These are phyloP conservation scores for Russula earlei DNA, from an alignment of 768 basidiomycete genomes.

Conservation along the genomic window DNA sequence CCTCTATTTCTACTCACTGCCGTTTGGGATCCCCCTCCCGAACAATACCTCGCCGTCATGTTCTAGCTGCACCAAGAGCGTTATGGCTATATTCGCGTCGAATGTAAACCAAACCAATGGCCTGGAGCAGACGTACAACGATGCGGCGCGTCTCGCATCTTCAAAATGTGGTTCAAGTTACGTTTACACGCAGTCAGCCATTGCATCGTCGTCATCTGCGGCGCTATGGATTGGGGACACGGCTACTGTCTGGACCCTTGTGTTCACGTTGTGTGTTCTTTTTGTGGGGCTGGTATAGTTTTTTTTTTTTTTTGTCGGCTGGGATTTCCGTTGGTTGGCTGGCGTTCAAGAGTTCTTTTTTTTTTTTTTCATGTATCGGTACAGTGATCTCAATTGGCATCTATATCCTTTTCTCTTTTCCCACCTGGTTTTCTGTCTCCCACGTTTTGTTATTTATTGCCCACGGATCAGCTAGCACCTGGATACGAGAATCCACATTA, in stretches of 20 bases:
- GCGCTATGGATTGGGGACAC: not conserved
- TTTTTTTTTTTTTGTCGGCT: not conserved
- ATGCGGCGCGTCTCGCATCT: constrained; percentile 38
- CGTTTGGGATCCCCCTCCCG: constrained; percentile 48
- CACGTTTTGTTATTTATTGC: not conserved
- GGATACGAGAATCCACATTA: too few relatives aligned
- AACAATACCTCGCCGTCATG: constrained; percentile 44
- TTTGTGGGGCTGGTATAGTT: not conserved
- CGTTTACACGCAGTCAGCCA: constrained; percentile 21
- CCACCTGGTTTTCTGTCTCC: not conserved
- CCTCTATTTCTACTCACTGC: constrained; percentile 63
- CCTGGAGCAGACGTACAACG: constrained; percentile 40
- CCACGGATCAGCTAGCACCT: too few relatives aligned
- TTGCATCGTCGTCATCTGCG: constrained; percentile 21
- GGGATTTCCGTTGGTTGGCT: not conserved
- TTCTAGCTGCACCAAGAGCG: constrained; percentile 49
- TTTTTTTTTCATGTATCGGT: not conserved
- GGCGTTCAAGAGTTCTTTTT: too few relatives aligned
- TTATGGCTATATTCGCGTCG: constrained; percentile 46
- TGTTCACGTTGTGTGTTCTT: not conserved
- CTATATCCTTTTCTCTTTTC: too few relatives aligned
- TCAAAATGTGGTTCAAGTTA: constrained; percentile 44
- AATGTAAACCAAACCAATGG: constrained; percentile 30
- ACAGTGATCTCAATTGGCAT: not conserved
- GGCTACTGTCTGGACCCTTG: not conserved